Evolutionary conservation across 129 eudicot species (phyloP).

Genomic region (Calendula officinalis): DNA sequence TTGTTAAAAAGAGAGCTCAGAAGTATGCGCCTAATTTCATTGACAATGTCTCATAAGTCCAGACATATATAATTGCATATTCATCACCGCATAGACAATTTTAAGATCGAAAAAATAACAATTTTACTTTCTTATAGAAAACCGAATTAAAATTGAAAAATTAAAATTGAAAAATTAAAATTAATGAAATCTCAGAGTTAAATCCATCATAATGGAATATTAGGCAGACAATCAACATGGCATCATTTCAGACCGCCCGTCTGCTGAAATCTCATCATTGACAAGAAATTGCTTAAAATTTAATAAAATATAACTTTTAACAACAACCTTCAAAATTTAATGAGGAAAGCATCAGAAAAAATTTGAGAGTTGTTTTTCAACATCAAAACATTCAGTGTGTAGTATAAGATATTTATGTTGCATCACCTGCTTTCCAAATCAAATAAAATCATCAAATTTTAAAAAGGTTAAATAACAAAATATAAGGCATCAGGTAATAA

Average conservation of each 20-base stretch:
- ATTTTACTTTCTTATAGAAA: background rate
- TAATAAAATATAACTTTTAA: too few relatives aligned
- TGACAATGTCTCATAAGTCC: constrained; percentile 67
- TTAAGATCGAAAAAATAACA: background rate
- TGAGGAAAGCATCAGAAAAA: constrained; percentile 43
- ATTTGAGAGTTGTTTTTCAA: constrained; percentile 44
- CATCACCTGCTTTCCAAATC: constrained; percentile 45
- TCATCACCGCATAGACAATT: constrained; percentile 35
- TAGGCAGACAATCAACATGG: constrained; percentile 90
- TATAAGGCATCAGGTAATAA: constrained; percentile 78
- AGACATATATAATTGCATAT: constrained; percentile 54
- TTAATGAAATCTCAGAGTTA: constrained; percentile 46
- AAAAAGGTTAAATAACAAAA: background rate
- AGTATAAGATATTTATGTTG: constrained; percentile 41
- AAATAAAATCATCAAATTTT: background rate
- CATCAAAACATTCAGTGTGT: constrained; percentile 47
- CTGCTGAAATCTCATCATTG: constrained; percentile 71
- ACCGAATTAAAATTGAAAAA: background rate
- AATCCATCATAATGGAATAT: constrained; percentile 43
- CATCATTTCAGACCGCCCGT: constrained; percentile 99
- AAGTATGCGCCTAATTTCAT: constrained; percentile 44
- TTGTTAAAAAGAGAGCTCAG: constrained; percentile 44
- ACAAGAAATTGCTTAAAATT: background rate
- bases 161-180: background rate
- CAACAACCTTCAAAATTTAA: background rate